Percentiles rank a stretch among this genome's conserved stretches.
Evolutionary conservation across 371 early-diverging fungal genomes (phyloP).

Genomic region (Mucor indicus): DNA sequence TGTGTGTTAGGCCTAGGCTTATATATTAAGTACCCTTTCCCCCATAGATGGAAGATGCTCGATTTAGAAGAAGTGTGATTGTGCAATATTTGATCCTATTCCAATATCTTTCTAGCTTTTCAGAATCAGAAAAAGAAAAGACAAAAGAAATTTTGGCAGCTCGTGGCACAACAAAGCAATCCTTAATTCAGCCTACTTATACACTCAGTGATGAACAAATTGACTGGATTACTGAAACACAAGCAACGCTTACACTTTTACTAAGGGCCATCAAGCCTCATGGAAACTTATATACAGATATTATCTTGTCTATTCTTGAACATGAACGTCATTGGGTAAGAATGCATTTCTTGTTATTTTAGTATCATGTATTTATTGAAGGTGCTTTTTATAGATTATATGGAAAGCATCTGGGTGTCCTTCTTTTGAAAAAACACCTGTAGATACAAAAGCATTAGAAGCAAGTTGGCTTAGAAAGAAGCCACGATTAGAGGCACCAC

Average conservation of each 20-base stretch:
- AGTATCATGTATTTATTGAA: not conserved
- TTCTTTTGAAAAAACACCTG: slow-evolving; percentile 38
- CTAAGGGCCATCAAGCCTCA: slow-evolving; percentile 39
- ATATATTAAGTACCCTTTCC: not conserved
- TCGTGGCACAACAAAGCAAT: slow-evolving; percentile 26
- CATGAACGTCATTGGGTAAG: slow-evolving; percentile 47
- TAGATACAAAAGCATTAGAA: slow-evolving; percentile 19
- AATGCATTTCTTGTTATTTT: not conserved
- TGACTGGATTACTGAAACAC: slow-evolving; percentile 29
- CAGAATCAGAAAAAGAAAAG: slow-evolving; percentile 32
- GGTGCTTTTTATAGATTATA: slow-evolving; percentile 25
- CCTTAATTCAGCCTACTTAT: slow-evolving; percentile 30
- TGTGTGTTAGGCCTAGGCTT: not conserved
- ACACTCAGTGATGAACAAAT: slow-evolving; percentile 34
- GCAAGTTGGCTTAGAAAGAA: slow-evolving; percentile 18
- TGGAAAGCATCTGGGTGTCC: slow-evolving; percentile 53
- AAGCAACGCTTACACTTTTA: slow-evolving; percentile 16
- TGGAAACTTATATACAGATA: slow-evolving; percentile 43
- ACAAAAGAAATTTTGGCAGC: slow-evolving; percentile 27
- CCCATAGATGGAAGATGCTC: slow-evolving; percentile 56
- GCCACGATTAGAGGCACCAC: slow-evolving; percentile 20
- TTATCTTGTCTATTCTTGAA: slow-evolving; percentile 32
- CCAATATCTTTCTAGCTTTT: slow-evolving; percentile 56
- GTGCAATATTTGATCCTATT: slow-evolving; percentile 75
- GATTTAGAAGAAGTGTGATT: slow-evolving; percentile 76